Conservation (phyloP, 192 early-diverging fungal genomes). For the Backusella macrospora region DNA sequence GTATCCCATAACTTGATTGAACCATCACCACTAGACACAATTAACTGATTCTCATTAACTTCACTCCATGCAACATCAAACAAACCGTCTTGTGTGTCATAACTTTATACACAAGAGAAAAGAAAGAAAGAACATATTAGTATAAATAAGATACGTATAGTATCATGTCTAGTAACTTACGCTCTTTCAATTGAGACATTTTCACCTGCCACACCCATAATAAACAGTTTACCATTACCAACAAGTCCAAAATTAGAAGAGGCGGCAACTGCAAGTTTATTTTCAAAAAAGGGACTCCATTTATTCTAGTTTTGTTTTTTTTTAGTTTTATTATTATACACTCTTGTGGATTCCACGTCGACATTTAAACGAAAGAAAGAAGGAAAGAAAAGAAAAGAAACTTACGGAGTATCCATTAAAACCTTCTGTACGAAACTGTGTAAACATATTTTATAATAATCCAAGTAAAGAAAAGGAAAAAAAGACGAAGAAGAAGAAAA, state of each 20-base stretch:
- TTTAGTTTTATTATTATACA: not conserved
- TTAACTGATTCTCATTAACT: conserved; percentile 91
- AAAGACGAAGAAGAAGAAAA: not conserved
- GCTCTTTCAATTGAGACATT: conserved; percentile 58
- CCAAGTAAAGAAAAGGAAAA: not conserved
- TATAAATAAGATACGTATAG: not conserved
- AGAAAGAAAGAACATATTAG: not conserved
- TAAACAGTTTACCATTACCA: conserved; percentile 90
- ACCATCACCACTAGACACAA: conserved; percentile 91
- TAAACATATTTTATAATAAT: conserved; percentile 41
- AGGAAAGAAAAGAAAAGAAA: not conserved
- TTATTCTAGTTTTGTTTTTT: not conserved
- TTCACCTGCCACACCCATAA: conserved; percentile 58
- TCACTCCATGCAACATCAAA: conserved; percentile 98
- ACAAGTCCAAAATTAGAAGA: conserved; percentile 97
- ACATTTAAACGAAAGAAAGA: not conserved
- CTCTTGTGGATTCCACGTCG: not conserved
- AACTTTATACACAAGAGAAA: conserved; percentile 52
- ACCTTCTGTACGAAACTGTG: conserved; percentile 73
- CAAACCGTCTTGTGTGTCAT: conserved; percentile 95
- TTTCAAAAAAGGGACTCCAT: conserved; percentile 94
- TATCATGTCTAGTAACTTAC: conserved; percentile 50
- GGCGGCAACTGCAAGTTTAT: conserved; percentile 82
- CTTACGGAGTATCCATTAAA: conserved; percentile 90
- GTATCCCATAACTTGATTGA: conserved; percentile 95